Conservation (phyloP, 805 yeast species). For the Candida maesae region DNA sequence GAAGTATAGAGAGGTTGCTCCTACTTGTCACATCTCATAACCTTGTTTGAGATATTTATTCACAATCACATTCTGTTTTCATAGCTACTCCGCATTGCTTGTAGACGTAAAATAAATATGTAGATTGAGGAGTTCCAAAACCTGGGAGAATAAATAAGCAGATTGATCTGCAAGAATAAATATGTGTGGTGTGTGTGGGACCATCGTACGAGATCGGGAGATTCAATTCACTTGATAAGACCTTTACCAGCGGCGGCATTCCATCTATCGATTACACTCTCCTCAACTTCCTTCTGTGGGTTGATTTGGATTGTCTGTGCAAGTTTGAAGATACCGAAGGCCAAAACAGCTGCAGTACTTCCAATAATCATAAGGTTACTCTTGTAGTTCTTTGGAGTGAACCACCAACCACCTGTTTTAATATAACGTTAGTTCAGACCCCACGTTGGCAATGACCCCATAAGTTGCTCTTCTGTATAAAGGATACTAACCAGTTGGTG, state of each 20-base stretch:
- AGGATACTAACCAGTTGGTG: slow-evolving; percentile 25
- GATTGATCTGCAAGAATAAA: too few relatives aligned
- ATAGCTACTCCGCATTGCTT: too few relatives aligned
- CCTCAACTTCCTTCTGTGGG: slow-evolving; percentile 20
- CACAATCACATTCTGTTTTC: neutral
- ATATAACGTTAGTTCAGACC: slow-evolving; percentile 17
- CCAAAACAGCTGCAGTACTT: slow-evolving; percentile 13
- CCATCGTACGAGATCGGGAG: neutral
- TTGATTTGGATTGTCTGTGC: slow-evolving; percentile 17
- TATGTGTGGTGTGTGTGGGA: neutral
- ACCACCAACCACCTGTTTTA: slow-evolving; percentile 26
- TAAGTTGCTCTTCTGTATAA: too few relatives aligned
- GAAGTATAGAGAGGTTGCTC: slow-evolving; percentile 1
- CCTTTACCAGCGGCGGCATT: slow-evolving; percentile 23
- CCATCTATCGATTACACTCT: slow-evolving; percentile 22
- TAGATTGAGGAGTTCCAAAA: neutral
- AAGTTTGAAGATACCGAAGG: slow-evolving; percentile 18
- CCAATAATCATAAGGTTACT: slow-evolving; percentile 17
- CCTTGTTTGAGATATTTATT: neutral
- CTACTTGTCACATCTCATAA: neutral
- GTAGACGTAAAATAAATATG: slow-evolving; percentile 3
- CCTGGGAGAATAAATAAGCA: too few relatives aligned
- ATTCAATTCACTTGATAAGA: neutral
- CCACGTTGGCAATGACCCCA: too few relatives aligned
- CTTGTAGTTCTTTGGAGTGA: slow-evolving; percentile 24